Conservation (phyloP, 1,284 basidiomycete genomes). For the Apiotrichum akiyoshidainum region DNA sequence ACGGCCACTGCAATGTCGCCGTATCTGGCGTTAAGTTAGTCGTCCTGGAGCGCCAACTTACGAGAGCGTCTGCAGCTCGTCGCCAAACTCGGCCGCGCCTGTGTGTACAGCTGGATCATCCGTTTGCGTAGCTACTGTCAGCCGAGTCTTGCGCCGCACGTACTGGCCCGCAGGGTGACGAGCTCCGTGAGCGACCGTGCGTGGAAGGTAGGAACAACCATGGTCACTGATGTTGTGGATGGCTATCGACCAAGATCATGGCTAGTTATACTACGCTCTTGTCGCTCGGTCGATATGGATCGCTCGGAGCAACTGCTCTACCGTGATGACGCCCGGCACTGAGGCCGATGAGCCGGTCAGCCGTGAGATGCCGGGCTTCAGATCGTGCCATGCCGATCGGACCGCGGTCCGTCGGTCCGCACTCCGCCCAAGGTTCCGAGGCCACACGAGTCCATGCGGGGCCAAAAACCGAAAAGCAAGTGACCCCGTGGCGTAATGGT, state of each 20-base stretch:
- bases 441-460: not conserved
- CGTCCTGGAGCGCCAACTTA: constrained; percentile 13
- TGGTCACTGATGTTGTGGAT: too few relatives aligned
- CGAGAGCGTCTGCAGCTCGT: constrained; percentile 43
- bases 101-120: constrained; percentile 46
- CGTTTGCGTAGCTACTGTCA: constrained; percentile 27
- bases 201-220: constrained; percentile 27
- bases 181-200: constrained; percentile 45
- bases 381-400: too few relatives aligned
- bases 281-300: too few relatives aligned
- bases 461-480: not conserved
- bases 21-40: constrained; percentile 34
- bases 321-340: too few relatives aligned
- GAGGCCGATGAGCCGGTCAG: too few relatives aligned
- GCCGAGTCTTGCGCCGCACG: constrained; percentile 9
- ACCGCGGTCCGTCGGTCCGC: too few relatives aligned
- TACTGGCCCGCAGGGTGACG: constrained; percentile 40
- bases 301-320: too few relatives aligned
- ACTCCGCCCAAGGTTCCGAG: too few relatives aligned
- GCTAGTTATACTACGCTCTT: too few relatives aligned
- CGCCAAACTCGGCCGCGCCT: constrained; percentile 46
- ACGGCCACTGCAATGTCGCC: constrained; percentile 48
- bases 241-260: too few relatives aligned
- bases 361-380: too few relatives aligned
- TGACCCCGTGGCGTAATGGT: constrained; percentile 5